These are phyloP conservation scores for Talaromyces sp. DNA, from an alignment of 2,329 filamentous ascomycete species.

Conservation along the genomic window DNA sequence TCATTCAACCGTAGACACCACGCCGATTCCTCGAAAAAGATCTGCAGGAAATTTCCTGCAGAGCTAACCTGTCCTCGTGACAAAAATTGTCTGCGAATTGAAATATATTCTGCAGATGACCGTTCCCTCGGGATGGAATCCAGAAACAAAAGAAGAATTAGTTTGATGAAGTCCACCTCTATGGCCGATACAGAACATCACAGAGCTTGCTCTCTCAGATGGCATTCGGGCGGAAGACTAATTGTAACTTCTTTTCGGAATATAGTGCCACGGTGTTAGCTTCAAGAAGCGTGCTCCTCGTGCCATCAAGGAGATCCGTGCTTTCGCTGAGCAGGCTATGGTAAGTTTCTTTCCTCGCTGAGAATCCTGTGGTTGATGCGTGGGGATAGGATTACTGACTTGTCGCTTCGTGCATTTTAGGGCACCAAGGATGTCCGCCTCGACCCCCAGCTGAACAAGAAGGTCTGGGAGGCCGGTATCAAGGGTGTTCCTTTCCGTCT, in stretches of 20 bases:
- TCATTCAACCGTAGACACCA: not conserved
- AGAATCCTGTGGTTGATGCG: too few relatives aligned
- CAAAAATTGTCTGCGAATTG: constrained; percentile 9
- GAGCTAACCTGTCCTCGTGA: constrained; percentile 8
- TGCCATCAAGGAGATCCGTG: constrained; percentile 99
- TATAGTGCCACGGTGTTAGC: constrained; percentile 88
- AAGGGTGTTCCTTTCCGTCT: constrained; percentile 98
- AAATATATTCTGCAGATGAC: constrained; percentile 12
- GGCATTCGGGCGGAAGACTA: constrained; percentile 69
- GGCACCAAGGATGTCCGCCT: constrained; percentile 96
- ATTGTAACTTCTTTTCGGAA: constrained; percentile 50
- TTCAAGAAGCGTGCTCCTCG: constrained; percentile 99
- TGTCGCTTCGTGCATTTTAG: constrained; percentile 50
- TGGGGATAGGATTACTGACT: not conserved
- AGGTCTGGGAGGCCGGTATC: constrained; percentile 99
- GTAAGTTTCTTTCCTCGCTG: constrained; percentile 66
- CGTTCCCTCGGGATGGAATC: constrained; percentile 8
- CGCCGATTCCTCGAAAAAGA: constrained; percentile 2
- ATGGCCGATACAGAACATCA: constrained; percentile 44
- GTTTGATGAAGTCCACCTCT: constrained; percentile 73
- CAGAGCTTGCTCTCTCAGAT: constrained; percentile 33
- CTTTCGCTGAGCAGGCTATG: constrained; percentile 92
- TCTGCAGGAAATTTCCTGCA: constrained; percentile 19
- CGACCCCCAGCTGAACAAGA: constrained; percentile 99
- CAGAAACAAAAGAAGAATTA: constrained; percentile 52